These are phyloP conservation scores for Globisporangium polare DNA, from an alignment of 352 stramenopile genomes.

Conservation along the genomic window DNA sequence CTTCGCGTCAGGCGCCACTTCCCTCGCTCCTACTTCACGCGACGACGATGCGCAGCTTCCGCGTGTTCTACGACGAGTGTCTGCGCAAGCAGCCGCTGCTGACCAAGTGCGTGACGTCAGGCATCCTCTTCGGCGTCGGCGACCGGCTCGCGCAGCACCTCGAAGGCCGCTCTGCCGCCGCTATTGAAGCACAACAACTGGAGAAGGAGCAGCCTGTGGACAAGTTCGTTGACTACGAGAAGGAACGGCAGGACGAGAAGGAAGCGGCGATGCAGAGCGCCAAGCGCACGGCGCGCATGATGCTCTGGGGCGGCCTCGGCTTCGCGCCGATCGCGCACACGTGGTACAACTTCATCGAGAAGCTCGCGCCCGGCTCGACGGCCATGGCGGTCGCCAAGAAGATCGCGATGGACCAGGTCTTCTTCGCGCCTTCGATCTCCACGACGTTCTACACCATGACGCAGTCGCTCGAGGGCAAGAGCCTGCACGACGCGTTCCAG, in stretches of 20 bases:
- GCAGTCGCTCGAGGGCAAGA: slow-evolving; percentile 35
- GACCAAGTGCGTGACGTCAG: slow-evolving; percentile 70
- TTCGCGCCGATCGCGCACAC: slow-evolving; percentile 87
- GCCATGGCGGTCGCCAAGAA: slow-evolving; percentile 33
- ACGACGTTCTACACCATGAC: slow-evolving; percentile 38
- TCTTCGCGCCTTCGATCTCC: slow-evolving; percentile 38
- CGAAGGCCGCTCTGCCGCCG: slow-evolving; percentile 13
- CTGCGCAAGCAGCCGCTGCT: slow-evolving; percentile 47
- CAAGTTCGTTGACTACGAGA: slow-evolving; percentile 14
- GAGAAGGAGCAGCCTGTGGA: neutral
- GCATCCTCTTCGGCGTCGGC: slow-evolving; percentile 59
- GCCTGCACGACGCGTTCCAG: slow-evolving; percentile 27
- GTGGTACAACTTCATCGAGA: slow-evolving; percentile 86
- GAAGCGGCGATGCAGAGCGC: neutral
- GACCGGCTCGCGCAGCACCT: slow-evolving; percentile 60
- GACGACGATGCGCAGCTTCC: slow-evolving; percentile 35
- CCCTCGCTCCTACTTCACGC: neutral
- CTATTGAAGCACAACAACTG: slow-evolving; percentile 5
- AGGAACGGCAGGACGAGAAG: neutral
- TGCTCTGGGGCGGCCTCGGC: slow-evolving; percentile 84
- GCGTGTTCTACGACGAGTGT: slow-evolving; percentile 46
- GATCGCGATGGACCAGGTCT: slow-evolving; percentile 37
- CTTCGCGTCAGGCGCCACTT: neutral
- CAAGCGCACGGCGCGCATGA: slow-evolving; percentile 44
- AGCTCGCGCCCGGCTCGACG: slow-evolving; percentile 24